phyloP scores from a whole-genome alignment of 371 early-diverging fungal genomes.

The Actinomortierella wolfii region DNA sequence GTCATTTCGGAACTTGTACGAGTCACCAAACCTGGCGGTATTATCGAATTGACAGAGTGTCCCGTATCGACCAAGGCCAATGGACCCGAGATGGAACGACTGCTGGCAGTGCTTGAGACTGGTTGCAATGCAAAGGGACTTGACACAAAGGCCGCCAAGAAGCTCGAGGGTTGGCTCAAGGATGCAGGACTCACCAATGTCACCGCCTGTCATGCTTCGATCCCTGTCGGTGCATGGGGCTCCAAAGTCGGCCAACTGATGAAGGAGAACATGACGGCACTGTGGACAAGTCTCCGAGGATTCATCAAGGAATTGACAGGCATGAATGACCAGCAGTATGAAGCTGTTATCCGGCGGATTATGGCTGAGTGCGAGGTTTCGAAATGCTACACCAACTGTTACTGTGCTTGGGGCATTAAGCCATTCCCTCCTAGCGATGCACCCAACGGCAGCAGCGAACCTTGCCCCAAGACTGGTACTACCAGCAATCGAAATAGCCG shows the following conservation, averaged over 20 bases:
- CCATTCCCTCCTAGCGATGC: conserved; percentile 15
- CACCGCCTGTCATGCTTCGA: conserved; percentile 31
- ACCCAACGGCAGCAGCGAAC: neutral
- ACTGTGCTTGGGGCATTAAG: conserved; percentile 44
- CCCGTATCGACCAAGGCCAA: conserved; percentile 23
- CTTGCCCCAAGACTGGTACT: too few relatives aligned
- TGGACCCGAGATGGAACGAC: conserved; percentile 31
- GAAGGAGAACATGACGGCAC: conserved; percentile 35
- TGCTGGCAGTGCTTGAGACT: conserved; percentile 26
- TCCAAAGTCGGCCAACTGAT: conserved; percentile 43
- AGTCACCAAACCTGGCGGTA: conserved; percentile 63
- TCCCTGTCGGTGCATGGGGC: conserved; percentile 44
- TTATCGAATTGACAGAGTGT: conserved; percentile 57
- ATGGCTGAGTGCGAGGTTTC: conserved; percentile 37
- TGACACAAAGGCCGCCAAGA: conserved; percentile 54
- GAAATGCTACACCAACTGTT: conserved; percentile 42
- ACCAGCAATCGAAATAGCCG: too few relatives aligned
- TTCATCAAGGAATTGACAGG: conserved; percentile 32
- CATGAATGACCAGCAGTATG: conserved; percentile 36
- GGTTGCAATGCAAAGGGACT: conserved; percentile 45
- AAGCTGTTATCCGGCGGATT: conserved; percentile 28
- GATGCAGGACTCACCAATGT: conserved; percentile 43
- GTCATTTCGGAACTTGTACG: conserved; percentile 54
- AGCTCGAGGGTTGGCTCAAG: conserved; percentile 43
- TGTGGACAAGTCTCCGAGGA: conserved; percentile 39